Conservation (phyloP, 129 eudicot species). For the carrot (Daucus carota) region DNA sequence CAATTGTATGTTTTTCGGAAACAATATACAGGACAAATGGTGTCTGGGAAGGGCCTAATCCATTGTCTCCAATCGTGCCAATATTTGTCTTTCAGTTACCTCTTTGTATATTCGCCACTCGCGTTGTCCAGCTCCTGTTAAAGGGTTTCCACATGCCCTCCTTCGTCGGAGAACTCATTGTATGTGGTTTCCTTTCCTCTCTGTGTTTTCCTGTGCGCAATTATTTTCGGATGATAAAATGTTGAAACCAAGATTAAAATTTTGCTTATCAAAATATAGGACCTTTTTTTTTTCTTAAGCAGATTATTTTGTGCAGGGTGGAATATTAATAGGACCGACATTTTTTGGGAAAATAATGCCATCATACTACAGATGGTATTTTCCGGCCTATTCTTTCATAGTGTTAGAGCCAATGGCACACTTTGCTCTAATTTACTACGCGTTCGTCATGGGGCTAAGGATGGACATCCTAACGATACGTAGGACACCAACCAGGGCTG, state of each 20-base stretch:
- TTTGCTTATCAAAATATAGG: no score
- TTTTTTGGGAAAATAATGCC: slow-evolving; percentile 19
- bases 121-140: slow-evolving; percentile 9
- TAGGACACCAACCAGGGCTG: slow-evolving; percentile 24
- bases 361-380: slow-evolving; percentile 5
- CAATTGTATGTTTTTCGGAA: slow-evolving; percentile 29
- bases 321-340: slow-evolving; percentile 37
- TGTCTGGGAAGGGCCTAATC: slow-evolving; percentile 17
- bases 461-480: slow-evolving; percentile 30
- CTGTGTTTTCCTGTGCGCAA: no score
- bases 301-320: slow-evolving; percentile 23
- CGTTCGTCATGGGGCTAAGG: slow-evolving; percentile 41
- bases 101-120: slow-evolving; percentile 17
- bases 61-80: slow-evolving; percentile 39
- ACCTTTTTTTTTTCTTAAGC: no score
- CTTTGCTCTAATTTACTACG: slow-evolving; percentile 32
- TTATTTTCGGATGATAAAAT: no score
- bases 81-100: slow-evolving; percentile 42
- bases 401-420: slow-evolving; percentile 47
- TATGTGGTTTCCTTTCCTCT: slow-evolving; percentile 20
- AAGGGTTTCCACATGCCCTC: slow-evolving; percentile 38
- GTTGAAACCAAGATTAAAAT: no score
- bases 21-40: slow-evolving; percentile 40
- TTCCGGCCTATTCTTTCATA: slow-evolving; percentile 29
- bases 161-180: slow-evolving; percentile 39